Evolutionary conservation across 192 early-diverging fungal species (phyloP).

Genomic region (Fimicolochytrium jonesii): DNA sequence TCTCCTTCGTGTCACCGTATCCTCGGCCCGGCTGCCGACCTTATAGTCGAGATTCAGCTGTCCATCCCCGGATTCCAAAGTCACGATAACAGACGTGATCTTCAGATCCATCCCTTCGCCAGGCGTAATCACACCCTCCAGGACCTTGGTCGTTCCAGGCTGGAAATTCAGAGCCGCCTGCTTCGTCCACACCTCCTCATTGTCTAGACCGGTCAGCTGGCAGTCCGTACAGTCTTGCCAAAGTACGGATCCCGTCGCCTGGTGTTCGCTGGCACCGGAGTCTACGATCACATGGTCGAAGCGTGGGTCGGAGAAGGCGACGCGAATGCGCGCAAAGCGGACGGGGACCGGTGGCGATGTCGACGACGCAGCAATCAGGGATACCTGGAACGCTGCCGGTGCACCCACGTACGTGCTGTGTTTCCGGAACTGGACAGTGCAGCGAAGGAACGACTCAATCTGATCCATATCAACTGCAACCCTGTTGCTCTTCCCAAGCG

Average conservation of each 20-base stretch:
- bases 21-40: conserved; percentile 32
- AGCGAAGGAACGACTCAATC: conserved; percentile 56
- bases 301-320: conserved; percentile 55
- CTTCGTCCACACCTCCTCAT: conserved; percentile 32
- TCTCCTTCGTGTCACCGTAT: conserved; percentile 22
- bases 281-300: conserved; percentile 56
- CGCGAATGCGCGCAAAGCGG: conserved; percentile 40
- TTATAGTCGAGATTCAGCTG: conserved; percentile 26
- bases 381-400: conserved; percentile 57
- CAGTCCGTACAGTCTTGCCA: conserved; percentile 4
- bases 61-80: conserved; percentile 10
- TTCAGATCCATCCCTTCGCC: conserved; percentile 54
- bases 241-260: not conserved
- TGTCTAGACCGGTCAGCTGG: conserved; percentile 1
- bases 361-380: conserved; percentile 30
- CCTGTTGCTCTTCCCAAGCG: conserved; percentile 12
- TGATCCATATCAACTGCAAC: conserved; percentile 56
- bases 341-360: conserved; percentile 48
- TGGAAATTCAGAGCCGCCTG: conserved; percentile 45
- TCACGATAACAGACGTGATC: conserved; percentile 37
- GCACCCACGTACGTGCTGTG: conserved; percentile 53
- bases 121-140: conserved; percentile 56
- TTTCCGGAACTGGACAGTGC: conserved; percentile 30
- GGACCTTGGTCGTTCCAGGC: conserved; percentile 47
- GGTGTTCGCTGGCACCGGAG: not conserved